phyloP scores from a whole-genome alignment of 2,329 filamentous ascomycete genomes.

The Coniochaeta sp. region DNA sequence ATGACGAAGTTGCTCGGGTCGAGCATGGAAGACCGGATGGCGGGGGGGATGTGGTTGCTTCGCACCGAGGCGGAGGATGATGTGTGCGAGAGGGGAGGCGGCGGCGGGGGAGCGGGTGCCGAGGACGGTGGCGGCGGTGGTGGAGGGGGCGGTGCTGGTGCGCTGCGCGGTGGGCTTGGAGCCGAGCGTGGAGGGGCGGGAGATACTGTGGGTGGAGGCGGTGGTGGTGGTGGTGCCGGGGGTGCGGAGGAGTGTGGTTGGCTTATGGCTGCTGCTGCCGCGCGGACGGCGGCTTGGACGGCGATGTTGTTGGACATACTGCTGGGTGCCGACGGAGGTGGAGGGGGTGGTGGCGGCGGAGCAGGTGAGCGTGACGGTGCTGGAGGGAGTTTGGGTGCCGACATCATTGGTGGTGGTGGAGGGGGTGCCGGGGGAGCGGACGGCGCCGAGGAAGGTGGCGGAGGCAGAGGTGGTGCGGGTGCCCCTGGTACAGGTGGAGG shows the following conservation, averaged over 20 bases:
- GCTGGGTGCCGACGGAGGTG: slow-evolving; percentile 21
- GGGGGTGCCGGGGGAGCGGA: slow-evolving; percentile 35
- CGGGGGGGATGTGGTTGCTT: slow-evolving; percentile 33
- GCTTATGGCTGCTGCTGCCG: slow-evolving; percentile 19
- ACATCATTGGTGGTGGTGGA: slow-evolving; percentile 32
- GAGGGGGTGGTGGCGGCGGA: slow-evolving; percentile 27
- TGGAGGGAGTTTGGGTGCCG: slow-evolving; percentile 37
- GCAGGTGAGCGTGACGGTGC: slow-evolving; percentile 14
- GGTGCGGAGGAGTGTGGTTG: slow-evolving; percentile 18
- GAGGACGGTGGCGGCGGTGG: slow-evolving; percentile 34
- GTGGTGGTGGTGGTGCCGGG: slow-evolving; percentile 27
- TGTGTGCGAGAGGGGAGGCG: slow-evolving; percentile 24
- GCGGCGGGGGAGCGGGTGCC: slow-evolving; percentile 18
- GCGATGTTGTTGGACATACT: slow-evolving; percentile 27
- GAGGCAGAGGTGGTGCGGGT: slow-evolving; percentile 29
- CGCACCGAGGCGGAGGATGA: slow-evolving; percentile 20
- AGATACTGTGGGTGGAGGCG: slow-evolving; percentile 28
- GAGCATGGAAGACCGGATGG: slow-evolving; percentile 55
- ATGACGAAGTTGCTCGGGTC: slow-evolving; percentile 74
- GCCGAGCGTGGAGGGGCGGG: slow-evolving; percentile 16
- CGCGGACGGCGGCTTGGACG: slow-evolving; percentile 31
- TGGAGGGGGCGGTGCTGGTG: slow-evolving; percentile 31
- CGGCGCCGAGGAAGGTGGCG: slow-evolving; percentile 29
- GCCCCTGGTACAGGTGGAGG: slow-evolving; percentile 22
- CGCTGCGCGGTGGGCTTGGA: slow-evolving; percentile 25